Conservation (phyloP, 2,329 filamentous ascomycete species). For the Monosporascus sp. region DNA sequence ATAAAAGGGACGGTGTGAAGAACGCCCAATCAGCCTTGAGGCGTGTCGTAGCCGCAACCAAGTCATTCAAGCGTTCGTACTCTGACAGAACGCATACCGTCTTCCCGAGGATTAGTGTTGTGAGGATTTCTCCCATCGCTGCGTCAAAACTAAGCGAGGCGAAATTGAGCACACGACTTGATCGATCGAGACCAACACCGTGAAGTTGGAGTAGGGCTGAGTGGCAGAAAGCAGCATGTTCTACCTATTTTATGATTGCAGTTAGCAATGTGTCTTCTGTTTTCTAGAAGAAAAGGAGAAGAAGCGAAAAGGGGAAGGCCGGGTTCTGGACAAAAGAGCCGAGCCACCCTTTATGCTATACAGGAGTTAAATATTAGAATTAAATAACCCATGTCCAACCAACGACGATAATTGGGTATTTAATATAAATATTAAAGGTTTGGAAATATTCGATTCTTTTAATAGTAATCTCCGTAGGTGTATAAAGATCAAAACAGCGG, state of each 20-base stretch:
- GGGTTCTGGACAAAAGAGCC: too few relatives aligned
- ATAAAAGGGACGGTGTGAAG: background rate
- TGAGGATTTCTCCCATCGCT: background rate
- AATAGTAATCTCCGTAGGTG: background rate
- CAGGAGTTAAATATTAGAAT: too few relatives aligned
- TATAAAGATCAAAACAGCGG: too few relatives aligned
- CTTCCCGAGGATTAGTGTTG: background rate
- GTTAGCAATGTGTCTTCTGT: too few relatives aligned
- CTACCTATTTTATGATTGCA: background rate
- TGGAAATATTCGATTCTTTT: background rate
- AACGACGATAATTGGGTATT: too few relatives aligned
- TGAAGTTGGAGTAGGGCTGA: background rate
- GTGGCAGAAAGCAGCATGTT: background rate
- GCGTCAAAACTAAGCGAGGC: background rate
- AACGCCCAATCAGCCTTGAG: background rate
- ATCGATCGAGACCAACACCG: background rate
- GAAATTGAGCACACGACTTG: background rate
- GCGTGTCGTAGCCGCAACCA: background rate
- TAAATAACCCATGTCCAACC: too few relatives aligned
- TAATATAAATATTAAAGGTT: background rate
- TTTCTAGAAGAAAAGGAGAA: too few relatives aligned
- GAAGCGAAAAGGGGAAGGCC: too few relatives aligned
- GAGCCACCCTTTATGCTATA: too few relatives aligned
- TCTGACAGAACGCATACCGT: background rate
- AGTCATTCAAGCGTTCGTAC: background rate